Evolutionary conservation across 1,139 yeast species (phyloP), one percentile per base, ranked within the genome.

Genomic region (Diutina sp.): DNA sequence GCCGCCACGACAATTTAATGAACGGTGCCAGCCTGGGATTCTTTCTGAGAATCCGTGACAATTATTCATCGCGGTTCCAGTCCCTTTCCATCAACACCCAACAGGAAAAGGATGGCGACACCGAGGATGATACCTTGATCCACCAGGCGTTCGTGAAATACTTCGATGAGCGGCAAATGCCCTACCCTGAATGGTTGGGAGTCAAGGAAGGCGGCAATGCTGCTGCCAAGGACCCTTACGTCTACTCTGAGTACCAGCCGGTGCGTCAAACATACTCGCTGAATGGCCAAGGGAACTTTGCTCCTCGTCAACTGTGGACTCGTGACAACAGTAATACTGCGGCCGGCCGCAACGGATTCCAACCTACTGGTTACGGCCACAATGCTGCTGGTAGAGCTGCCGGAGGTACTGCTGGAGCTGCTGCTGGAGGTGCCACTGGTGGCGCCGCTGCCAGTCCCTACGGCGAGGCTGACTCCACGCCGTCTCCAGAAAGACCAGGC

Each of bases 111-210:
- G 80, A 76, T 60, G 80, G 80, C 4, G 56, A 59, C 54, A 58
- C 69, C 3, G 74, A 69, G 51, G 71, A 72, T 51, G 77, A 74
- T 50, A 76, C 80, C 1, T 67, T 76, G 57, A 69, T 76, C 57
- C 80, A 76, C 64, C 71, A 72, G 60, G 79, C 80, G 3, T 75
- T 76, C 60, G 75, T 76, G 47, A 70, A 69, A 58, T 74, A 72
- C 61, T 76, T 66, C 58, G 77, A 74, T 56, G 52, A 65, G 1
- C 65, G 64, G 29, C 64, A 67, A 35, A 66, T 70, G 56, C 69
- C 73, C 11, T 76, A 72, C 58, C 80, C 80, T 9, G 79, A 74
- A 38, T 76, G 80, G 80, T 66, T 76, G 28, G 80, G 79, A 6
- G 76, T 67, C 5, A 61, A 65, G 58, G 18, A 32, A 14, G 53